phyloP scores from a whole-genome alignment of 2,329 filamentous ascomycete species.

The Pseudogymnoascus sp. region DNA sequence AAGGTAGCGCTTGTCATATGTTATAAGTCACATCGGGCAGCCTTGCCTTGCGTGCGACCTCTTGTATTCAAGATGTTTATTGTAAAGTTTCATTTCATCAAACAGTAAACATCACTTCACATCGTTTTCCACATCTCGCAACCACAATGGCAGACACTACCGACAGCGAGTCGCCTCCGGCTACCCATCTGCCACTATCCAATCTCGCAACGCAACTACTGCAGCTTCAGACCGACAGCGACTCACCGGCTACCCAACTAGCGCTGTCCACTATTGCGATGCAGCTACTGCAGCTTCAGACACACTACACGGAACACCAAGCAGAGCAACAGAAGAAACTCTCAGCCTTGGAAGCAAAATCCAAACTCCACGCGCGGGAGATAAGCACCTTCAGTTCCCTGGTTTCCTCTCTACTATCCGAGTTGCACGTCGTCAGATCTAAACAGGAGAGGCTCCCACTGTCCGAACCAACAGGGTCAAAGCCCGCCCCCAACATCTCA shows the following conservation, averaged over 20 bases:
- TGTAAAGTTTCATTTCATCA: background rate
- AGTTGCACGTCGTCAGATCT: background rate
- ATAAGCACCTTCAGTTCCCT: background rate
- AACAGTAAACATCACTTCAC: background rate
- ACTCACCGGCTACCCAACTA: background rate
- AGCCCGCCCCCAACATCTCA: background rate
- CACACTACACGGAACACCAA: background rate
- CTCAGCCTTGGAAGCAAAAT: background rate
- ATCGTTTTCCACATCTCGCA: background rate
- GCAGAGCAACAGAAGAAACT: background rate
- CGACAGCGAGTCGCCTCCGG: background rate
- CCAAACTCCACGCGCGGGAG: background rate
- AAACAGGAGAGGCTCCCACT: background rate
- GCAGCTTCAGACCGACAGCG: background rate
- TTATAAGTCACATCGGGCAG: background rate
- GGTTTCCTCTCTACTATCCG: background rate
- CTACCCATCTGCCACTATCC: background rate
- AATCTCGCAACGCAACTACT: background rate
- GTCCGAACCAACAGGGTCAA: background rate
- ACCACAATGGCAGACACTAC: background rate
- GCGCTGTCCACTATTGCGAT: background rate
- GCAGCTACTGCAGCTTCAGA: background rate
- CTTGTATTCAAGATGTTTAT: background rate
- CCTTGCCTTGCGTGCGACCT: background rate
- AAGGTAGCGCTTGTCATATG: background rate